Evolutionary conservation across 768 basidiomycete species (phyloP).

Genomic region (Rhizopogon roseolus): DNA sequence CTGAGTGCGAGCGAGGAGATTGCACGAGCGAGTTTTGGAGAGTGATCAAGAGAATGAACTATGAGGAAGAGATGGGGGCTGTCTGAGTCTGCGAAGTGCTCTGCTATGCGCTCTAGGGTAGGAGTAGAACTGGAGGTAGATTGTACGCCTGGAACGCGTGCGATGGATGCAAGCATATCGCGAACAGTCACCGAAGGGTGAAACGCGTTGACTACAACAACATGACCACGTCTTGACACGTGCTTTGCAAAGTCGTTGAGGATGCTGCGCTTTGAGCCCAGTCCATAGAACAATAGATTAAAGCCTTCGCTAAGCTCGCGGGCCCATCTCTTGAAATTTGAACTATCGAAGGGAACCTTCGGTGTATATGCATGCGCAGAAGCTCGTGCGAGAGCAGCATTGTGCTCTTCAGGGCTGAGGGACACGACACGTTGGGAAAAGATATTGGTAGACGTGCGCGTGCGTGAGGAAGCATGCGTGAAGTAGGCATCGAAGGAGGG

Average conservation of each 20-base stretch:
- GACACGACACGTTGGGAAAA: slow-evolving; percentile 75
- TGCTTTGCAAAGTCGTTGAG: slow-evolving; percentile 72
- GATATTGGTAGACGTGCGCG: slow-evolving; percentile 73
- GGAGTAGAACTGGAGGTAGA: slow-evolving; percentile 22
- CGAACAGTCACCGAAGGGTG: slow-evolving; percentile 63
- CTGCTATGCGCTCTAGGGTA: slow-evolving; percentile 58
- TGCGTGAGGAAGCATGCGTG: slow-evolving; percentile 50
- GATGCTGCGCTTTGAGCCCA: slow-evolving; percentile 77
- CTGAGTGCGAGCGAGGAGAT: slow-evolving; percentile 71
- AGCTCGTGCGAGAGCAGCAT: slow-evolving; percentile 21
- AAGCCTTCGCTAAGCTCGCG: slow-evolving; percentile 79
- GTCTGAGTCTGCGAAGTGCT: slow-evolving; percentile 43
- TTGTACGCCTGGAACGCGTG: slow-evolving; percentile 27
- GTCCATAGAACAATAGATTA: slow-evolving; percentile 84
- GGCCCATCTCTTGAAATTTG: slow-evolving; percentile 55
- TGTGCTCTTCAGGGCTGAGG: slow-evolving; percentile 61
- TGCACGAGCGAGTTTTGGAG: slow-evolving; percentile 54
- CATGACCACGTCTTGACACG: slow-evolving; percentile 59
- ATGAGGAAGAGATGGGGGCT: slow-evolving; percentile 62
- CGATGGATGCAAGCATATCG: slow-evolving; percentile 62
- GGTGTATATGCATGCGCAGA: slow-evolving; percentile 11
- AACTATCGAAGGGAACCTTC: slow-evolving; percentile 3
- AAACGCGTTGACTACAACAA: slow-evolving; percentile 76
- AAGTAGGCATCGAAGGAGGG: slow-evolving; percentile 89
- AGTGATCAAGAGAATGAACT: slow-evolving; percentile 88